Conservation (phyloP, 768 basidiomycete species). For the Hypsizygus marmoreus region DNA sequence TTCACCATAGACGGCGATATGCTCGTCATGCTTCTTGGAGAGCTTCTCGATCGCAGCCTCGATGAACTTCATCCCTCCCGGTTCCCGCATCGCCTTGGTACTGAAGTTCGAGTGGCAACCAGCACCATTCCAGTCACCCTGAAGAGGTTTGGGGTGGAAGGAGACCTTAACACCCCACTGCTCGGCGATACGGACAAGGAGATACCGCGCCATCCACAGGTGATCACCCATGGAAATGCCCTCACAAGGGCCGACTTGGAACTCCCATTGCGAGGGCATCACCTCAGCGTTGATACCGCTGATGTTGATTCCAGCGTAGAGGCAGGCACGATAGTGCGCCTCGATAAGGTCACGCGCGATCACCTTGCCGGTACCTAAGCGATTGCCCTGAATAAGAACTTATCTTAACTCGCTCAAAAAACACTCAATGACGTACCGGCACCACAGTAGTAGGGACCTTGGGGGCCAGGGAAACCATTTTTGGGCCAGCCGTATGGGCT, state of each 20-base stretch:
- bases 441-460: constrained; percentile 99
- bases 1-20: constrained; percentile 97
- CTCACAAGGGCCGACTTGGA: constrained; percentile 98
- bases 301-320: constrained; percentile 95
- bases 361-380: constrained; percentile 89
- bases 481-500: constrained; percentile 96
- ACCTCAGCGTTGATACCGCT: constrained; percentile 99
- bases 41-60: constrained; percentile 94
- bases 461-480: constrained; percentile 98
- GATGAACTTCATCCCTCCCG: constrained; percentile 90
- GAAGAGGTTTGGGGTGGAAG: constrained; percentile 98
- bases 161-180: constrained; percentile 98
- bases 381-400: background rate
- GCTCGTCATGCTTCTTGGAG: constrained; percentile 85
- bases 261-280: constrained; percentile 99
- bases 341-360: constrained; percentile 98
- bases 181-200: constrained; percentile 93
- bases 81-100: constrained; percentile 91
- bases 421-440: constrained; percentile 63
- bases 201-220: constrained; percentile 98
- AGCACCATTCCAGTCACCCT: constrained; percentile 99
- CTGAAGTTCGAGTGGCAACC: constrained; percentile 99
- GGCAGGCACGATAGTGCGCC: constrained; percentile 97
- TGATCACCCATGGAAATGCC: constrained; percentile 99
- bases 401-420: background rate